phyloP scores from a whole-genome alignment of 2,329 filamentous ascomycete genomes.

The Fonsecaea pedrosoi region DNA sequence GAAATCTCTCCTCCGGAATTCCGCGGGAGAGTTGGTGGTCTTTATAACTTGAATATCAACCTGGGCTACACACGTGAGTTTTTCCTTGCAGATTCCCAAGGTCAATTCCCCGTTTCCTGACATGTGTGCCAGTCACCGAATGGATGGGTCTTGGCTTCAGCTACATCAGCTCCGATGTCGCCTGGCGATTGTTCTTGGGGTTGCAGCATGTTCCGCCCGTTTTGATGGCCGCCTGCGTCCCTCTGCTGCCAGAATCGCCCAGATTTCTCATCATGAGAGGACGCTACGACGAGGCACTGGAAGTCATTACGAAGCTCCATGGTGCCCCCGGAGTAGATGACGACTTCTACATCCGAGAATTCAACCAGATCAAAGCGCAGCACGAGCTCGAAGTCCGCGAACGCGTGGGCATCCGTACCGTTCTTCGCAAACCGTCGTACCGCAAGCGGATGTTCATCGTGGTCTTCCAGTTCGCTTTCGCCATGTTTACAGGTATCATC shows the following conservation, averaged over 20 bases:
- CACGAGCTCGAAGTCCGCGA: constrained; percentile 23
- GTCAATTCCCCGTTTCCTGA: constrained; percentile 10
- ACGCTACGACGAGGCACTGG: constrained; percentile 34
- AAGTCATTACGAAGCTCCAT: constrained; percentile 23
- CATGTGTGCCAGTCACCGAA: constrained; percentile 16
- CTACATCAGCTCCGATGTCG: constrained; percentile 18
- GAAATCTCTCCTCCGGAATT: constrained; percentile 21
- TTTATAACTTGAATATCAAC: constrained; percentile 22
- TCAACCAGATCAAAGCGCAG: constrained; percentile 29
- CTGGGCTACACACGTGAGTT: constrained; percentile 17
- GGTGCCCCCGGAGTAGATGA: constrained; percentile 14
- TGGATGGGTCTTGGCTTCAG: constrained; percentile 26
- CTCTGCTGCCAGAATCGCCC: constrained; percentile 41
- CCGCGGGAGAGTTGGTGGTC: constrained; percentile 20
- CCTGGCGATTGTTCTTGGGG: constrained; percentile 24
- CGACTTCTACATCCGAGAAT: constrained; percentile 28
- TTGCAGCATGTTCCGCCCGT: constrained; percentile 12
- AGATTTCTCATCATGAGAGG: constrained; percentile 40
- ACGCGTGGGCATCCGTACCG: constrained; percentile 16
- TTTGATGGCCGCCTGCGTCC: constrained; percentile 27
- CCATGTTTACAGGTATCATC: constrained; percentile 25
- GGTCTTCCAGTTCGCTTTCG: constrained; percentile 26
- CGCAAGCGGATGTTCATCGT: constrained; percentile 29
- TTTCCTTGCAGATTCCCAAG: not conserved
- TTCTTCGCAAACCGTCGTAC: constrained; percentile 22